phyloP scores from a whole-genome alignment of 306 rosid genomes.

The Malus fusca region DNA sequence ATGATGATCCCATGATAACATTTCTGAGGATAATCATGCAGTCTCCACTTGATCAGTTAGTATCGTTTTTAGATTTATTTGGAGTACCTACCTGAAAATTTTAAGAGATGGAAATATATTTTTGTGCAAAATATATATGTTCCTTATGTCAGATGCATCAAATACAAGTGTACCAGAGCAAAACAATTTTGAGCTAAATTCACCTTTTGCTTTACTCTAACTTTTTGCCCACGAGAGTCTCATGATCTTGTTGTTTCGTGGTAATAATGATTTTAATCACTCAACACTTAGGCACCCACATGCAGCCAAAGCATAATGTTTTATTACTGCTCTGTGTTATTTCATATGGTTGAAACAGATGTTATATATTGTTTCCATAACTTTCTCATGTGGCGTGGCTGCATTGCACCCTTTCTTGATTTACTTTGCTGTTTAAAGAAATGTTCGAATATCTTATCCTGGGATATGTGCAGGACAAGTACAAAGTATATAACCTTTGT shows the following conservation, averaged over 20 bases:
- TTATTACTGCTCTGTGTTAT: not conserved
- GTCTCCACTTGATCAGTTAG: not conserved
- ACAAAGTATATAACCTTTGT: constrained; percentile 96
- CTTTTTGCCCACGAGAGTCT: not conserved
- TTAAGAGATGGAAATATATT: not conserved
- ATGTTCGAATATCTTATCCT: not conserved
- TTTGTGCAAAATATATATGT: not conserved
- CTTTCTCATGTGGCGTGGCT: not conserved
- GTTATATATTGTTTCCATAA: not conserved
- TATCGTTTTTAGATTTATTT: not conserved
- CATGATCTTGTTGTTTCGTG: not conserved
- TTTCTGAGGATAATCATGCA: not conserved
- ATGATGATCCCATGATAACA: not conserved
- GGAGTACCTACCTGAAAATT: not conserved
- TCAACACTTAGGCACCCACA: not conserved
- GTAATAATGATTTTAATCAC: not conserved
- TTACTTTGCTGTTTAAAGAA: not conserved
- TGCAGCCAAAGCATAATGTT: not conserved
- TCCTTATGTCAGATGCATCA: not conserved
- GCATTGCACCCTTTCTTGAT: not conserved
- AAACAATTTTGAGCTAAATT: not conserved
- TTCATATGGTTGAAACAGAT: not conserved
- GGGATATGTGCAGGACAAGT: constrained; percentile 59
- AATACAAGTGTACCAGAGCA: not conserved
- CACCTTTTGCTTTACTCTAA: not conserved